Percentiles rank a stretch among this genome's conserved stretches.
Conservation (phyloP, 1,139 yeast species). For the Hyphopichia buzzinii region DNA sequence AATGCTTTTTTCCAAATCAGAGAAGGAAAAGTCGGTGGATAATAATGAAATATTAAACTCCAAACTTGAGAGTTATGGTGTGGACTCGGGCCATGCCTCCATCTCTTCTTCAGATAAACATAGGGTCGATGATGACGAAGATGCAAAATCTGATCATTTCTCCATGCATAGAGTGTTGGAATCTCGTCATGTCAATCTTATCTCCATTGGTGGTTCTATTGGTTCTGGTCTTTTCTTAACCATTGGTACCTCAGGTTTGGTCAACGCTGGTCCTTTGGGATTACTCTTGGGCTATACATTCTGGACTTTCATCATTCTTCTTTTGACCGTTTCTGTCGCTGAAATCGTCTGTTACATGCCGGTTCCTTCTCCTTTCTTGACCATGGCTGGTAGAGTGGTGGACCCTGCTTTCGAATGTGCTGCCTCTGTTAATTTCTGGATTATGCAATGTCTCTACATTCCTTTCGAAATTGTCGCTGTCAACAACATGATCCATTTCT, state of each 20-base stretch:
- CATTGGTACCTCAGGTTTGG: constrained; percentile 41
- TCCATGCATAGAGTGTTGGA: constrained; percentile 28
- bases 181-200: constrained; percentile 46
- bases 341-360: constrained; percentile 85
- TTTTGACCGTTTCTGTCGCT: constrained; percentile 69
- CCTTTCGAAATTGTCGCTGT: constrained; percentile 84
- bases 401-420: constrained; percentile 74
- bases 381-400: constrained; percentile 54
- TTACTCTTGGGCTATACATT: constrained; percentile 40
- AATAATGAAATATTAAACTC: not conserved
- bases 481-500: constrained; percentile 72
- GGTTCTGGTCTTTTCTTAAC: constrained; percentile 35
- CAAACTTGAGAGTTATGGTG: constrained; percentile 2
- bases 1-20: not conserved
- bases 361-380: constrained; percentile 59
- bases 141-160: not conserved
- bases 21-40: constrained; percentile 1
- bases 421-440: constrained; percentile 80
- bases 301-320: constrained; percentile 52
- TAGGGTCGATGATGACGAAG: not conserved
- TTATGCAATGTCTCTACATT: constrained; percentile 70
- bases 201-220: constrained; percentile 47
- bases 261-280: constrained; percentile 48
- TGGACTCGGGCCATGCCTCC: not conserved
- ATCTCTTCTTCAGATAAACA: not conserved